Base-by-base conservation (phyloP, 108 stramenopile species). In the Schizochytrium sp. region DNA sequence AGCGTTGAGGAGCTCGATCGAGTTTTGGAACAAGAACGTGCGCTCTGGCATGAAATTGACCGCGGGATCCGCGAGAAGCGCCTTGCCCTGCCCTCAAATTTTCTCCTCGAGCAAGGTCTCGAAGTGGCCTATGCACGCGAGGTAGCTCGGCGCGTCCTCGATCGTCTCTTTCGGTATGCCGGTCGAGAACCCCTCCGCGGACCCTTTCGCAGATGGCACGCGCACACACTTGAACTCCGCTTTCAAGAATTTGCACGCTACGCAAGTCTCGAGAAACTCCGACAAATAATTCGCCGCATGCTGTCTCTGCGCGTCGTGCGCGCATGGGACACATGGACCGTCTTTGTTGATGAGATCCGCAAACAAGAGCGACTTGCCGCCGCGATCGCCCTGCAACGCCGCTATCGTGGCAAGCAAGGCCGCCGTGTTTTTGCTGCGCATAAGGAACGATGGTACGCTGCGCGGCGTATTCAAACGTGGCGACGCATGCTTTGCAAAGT, bases 191-290 rank as follows among this genome's bases (percentile, higher is more conserved):
- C 76, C 16, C 76, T 83, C 1, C 76, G 76, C 51, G 76, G 43
- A 23, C 76, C 76, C n/a, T 83, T 83, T 53, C 45, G 76, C 48
- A 83, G 48, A 23, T 83, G 76, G 76, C 76, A 83, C 28, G 76
- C 45, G 45, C 76, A 83, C 28, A 83, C 76, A 18, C 51, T 83
- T 12, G 45, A 47, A 23, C 12, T 53, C 12, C 76, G 76, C 12
- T 83, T 83, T 53, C n/a, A 83, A 53, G 76, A 83, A 23, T 83
- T 83, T 4, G 45, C 51, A 12, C 45, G 51, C 12, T 83, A 83
- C 23, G 76, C 76, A 34, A 53, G 76, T 12, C 76, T 53, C 6
- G 48, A 83, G 23, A 83, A 83, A 45, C 6, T 53, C 16, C 76
- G 76, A 34, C 23, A 23, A n/a, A 53, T 83, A 43, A 83, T 83